Evolutionary conservation across 2,329 filamentous ascomycete species (phyloP).

Genomic region (Sarocladiaceae sp.): DNA sequence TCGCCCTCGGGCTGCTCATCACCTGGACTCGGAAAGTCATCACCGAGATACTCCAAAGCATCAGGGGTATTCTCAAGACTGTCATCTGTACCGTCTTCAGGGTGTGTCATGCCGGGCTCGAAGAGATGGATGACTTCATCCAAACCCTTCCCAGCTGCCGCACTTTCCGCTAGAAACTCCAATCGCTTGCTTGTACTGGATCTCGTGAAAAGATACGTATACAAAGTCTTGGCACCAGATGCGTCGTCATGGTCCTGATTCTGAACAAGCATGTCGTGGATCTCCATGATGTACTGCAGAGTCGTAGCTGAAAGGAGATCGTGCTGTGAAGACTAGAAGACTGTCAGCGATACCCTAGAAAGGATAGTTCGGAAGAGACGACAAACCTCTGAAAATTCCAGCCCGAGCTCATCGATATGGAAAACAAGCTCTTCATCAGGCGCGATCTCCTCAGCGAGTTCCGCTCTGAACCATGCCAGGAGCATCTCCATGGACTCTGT

Average conservation of each 20-base stretch:
- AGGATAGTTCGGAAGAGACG: not conserved
- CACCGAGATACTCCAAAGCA: conserved; percentile 2
- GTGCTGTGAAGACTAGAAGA: conserved; percentile 26
- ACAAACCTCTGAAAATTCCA: conserved; percentile 47
- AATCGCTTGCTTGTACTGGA: conserved; percentile 32
- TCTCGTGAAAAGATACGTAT: conserved; percentile 35
- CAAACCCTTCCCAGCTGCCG: conserved; percentile 32
- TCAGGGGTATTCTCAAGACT: conserved; percentile 14
- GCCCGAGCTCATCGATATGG: conserved; percentile 43
- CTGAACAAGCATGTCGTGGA: conserved; percentile 36
- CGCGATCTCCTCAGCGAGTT: conserved; percentile 39
- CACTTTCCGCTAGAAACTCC: conserved; percentile 34
- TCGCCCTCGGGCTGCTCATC: conserved; percentile 7
- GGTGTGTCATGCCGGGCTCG: conserved; percentile 19
- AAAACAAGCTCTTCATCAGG: conserved; percentile 43
- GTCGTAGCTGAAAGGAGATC: conserved; percentile 30
- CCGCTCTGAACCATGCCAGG: conserved; percentile 36
- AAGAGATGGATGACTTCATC: conserved; percentile 35
- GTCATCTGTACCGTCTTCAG: conserved; percentile 20
- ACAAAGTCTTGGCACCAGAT: conserved; percentile 25
- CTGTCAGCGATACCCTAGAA: conserved; percentile 23
- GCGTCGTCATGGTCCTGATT: conserved; percentile 33
- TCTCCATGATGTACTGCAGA: conserved; percentile 33
- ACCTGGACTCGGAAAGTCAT: conserved; percentile 6
- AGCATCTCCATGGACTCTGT: conserved; percentile 38